Base-by-base conservation (phyloP, 371 early-diverging fungal species). In the Syncephalastrum sp. region DNA sequence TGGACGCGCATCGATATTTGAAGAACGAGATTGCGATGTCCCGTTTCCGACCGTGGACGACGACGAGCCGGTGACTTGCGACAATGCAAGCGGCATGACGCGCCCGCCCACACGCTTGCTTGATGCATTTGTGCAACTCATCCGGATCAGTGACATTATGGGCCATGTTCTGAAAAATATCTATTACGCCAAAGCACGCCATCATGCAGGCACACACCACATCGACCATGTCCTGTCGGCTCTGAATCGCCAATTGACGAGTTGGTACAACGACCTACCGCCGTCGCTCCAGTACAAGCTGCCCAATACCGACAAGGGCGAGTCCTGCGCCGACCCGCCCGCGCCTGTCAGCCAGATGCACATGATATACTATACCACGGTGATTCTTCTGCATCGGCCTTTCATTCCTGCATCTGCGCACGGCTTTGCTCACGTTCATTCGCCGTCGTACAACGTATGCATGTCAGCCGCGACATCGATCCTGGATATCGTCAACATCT, bases 31-130 rank as follows among this genome's bases (percentile, higher is more conserved):
- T 42, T 75, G 75, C 19, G 81, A 81, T 52, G 70, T 75, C 1
- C 73, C 75, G 3, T 70, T 77, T 27, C 81, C 81, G 1, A 65
- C 70, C 0, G 64, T 66, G 0, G 81, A 81, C 52, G 81, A 77
- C n/a, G 61, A 70, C 21, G 61, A 69, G 8, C 56, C 63, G 3
- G 53, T 69, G 6, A 13, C 47, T 2, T 53, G 47, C 16, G 64
- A 53, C 12, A 33, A 59, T 38, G 6, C 45, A 17, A 27, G 21
- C 23, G 44, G 50, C 42, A 58, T 4, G 17, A 29, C 47, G 46
- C 57, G 66, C 49, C 65, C 68, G 5, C 66, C 69, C 3, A 57
- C 64, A 1, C 54, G 68, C 17, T 19, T 74, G 13, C 23, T 78
- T 1, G 73, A 75, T 2, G 56, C 63, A 14, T 73, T 81, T 59